These are phyloP conservation scores for Ophiostoma angusticollis DNA, from an alignment of 2,329 filamentous ascomycete genomes.

Conservation along the genomic window DNA sequence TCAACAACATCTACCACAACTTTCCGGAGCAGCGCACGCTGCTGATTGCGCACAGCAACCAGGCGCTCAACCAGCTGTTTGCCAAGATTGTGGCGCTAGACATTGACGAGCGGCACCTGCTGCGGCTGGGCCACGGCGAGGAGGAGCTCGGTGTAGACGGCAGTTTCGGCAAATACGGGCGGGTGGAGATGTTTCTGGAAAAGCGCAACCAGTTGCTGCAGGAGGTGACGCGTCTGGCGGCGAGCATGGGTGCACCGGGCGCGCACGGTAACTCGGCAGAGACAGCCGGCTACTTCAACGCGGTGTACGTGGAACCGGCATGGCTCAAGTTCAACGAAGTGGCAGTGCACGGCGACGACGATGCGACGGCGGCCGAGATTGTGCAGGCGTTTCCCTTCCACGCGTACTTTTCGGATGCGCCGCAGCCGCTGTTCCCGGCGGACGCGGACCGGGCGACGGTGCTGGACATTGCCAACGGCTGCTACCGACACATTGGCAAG, in stretches of 20 bases:
- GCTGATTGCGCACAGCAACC: slow-evolving; percentile 91
- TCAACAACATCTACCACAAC: slow-evolving; percentile 98
- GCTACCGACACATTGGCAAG: slow-evolving; percentile 75
- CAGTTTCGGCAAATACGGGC: slow-evolving; percentile 86
- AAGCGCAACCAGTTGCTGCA: slow-evolving; percentile 65
- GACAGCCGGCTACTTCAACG: slow-evolving; percentile 93
- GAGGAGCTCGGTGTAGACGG: slow-evolving; percentile 79
- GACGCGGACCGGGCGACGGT: slow-evolving; percentile 52
- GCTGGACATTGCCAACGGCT: slow-evolving; percentile 68
- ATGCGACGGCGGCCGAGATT: slow-evolving; percentile 46
- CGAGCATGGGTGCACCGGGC: slow-evolving; percentile 73
- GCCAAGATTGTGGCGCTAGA: slow-evolving; percentile 94
- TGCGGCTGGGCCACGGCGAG: slow-evolving; percentile 88
- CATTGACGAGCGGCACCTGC: slow-evolving; percentile 86
- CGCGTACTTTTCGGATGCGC: slow-evolving; percentile 72
- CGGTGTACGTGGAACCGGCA: slow-evolving; percentile 75
- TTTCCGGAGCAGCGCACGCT: slow-evolving; percentile 87
- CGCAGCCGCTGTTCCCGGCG: slow-evolving; percentile 68
- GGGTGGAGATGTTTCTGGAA: slow-evolving; percentile 89
- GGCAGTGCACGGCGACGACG: slow-evolving; percentile 21
- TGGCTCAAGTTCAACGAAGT: slow-evolving; percentile 76
- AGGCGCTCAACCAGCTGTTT: slow-evolving; percentile 93
- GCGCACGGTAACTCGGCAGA: slow-evolving; percentile 95
- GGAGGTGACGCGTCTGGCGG: slow-evolving; percentile 77
- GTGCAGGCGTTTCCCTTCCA: slow-evolving; percentile 75